Conservation (phyloP, 768 basidiomycete genomes). For the Arthromyces matolae region DNA sequence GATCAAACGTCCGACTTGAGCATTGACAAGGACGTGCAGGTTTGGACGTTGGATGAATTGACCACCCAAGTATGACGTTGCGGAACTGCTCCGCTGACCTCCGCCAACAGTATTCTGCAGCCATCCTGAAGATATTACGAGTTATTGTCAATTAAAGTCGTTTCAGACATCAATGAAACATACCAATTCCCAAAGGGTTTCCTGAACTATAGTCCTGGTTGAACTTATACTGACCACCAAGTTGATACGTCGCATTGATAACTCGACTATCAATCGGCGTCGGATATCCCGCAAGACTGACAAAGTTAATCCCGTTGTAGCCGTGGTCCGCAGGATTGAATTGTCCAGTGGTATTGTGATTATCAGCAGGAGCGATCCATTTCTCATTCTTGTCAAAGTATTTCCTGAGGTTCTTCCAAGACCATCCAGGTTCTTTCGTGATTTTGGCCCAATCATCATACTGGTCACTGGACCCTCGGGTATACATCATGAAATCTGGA, state of each 20-base stretch:
- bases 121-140: not conserved
- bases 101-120: conserved; percentile 16
- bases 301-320: conserved; percentile 13
- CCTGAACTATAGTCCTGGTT: conserved; percentile 30
- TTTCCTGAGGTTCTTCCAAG: conserved; percentile 24
- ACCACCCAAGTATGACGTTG: conserved; percentile 28
- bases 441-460: conserved; percentile 27
- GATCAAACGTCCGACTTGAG: conserved; percentile 20
- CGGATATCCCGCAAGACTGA: conserved; percentile 24
- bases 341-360: conserved; percentile 29
- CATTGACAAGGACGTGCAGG: conserved; percentile 26
- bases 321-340: conserved; percentile 21
- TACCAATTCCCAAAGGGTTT: conserved; percentile 26
- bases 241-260: conserved; percentile 12
- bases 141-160: too few relatives aligned
- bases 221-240: conserved; percentile 25
- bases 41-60: conserved; percentile 25
- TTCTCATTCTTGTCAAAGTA: conserved; percentile 28
- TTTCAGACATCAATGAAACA: conserved; percentile 4
- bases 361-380: conserved; percentile 24
- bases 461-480: conserved; percentile 24
- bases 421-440: conserved; percentile 30
- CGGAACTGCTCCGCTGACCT: conserved; percentile 27
- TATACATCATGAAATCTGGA: conserved; percentile 21
- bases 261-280: conserved; percentile 17